phyloP scores from a whole-genome alignment of 805 yeast species.

The Metschnikowia noctiluminum region DNA sequence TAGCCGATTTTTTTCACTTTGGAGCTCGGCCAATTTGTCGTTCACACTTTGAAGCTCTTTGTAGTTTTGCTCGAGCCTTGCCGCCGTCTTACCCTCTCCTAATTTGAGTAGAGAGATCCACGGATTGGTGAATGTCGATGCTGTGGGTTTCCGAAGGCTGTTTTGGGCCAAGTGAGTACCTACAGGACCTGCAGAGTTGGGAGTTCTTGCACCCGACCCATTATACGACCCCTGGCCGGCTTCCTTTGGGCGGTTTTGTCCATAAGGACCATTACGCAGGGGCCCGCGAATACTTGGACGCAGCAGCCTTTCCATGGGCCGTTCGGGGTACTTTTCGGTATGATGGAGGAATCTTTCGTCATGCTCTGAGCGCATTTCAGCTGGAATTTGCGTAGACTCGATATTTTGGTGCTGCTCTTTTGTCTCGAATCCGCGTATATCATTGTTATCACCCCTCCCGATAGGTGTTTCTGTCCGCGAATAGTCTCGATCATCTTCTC shows the following conservation, averaged over 20 bases:
- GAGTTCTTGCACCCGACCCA: neutral
- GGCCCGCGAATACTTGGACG: conserved; percentile 1
- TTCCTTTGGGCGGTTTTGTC: conserved; percentile 1
- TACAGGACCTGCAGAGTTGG: neutral
- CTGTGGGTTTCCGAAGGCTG: neutral
- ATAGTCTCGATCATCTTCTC: neutral
- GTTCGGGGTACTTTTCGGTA: neutral
- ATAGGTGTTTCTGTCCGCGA: neutral
- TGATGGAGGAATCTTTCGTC: neutral
- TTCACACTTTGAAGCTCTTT: conserved; percentile 25
- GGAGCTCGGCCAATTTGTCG: conserved; percentile 25
- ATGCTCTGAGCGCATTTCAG: neutral
- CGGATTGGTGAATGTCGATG: conserved; percentile 19
- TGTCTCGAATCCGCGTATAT: neutral
- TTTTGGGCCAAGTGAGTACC: neutral
- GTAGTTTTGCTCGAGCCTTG: conserved; percentile 24
- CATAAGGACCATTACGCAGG: neutral
- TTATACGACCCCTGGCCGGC: neutral
- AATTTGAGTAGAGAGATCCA: conserved; percentile 33
- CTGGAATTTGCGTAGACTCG: neutral
- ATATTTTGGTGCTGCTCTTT: neutral
- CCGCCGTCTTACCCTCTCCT: conserved; percentile 24
- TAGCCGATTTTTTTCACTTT: conserved; percentile 22
- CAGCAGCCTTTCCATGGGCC: neutral
- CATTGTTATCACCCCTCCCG: neutral